Percentiles rank a stretch among this genome's conserved stretches.
Evolutionary conservation across 2,329 filamentous ascomycete genomes (phyloP).

Genomic region (Cladophialophora immunda): DNA sequence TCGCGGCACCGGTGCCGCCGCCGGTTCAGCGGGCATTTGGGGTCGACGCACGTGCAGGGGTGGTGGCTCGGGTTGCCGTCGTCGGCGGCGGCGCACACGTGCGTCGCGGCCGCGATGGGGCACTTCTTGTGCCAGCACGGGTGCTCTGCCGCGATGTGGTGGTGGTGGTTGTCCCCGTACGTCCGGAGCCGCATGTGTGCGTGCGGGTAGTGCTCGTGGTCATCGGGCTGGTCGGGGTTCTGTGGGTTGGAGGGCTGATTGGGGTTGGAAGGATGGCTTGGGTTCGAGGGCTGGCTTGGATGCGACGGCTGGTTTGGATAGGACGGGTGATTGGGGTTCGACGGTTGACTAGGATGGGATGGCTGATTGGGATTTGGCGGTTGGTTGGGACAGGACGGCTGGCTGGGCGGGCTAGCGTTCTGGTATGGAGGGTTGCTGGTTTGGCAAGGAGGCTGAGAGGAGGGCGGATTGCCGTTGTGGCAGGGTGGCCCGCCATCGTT

Average conservation of each 20-base stretch:
- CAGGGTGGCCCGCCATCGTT: neutral
- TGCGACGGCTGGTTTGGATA: neutral
- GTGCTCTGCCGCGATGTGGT: neutral
- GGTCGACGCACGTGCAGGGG: neutral
- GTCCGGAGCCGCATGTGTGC: slow-evolving; percentile 2
- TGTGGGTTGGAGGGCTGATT: neutral
- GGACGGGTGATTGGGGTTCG: neutral
- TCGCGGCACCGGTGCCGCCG: neutral
- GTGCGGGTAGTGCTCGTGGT: neutral
- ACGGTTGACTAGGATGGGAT: neutral
- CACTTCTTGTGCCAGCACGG: neutral
- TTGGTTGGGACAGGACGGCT: neutral
- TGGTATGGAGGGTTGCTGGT: too few relatives aligned
- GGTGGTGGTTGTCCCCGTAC: neutral
- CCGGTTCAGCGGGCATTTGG: neutral
- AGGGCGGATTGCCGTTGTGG: neutral
- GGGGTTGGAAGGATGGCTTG: neutral
- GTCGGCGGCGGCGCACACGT: neutral
- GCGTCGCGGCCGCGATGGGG: neutral
- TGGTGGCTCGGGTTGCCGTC: neutral
- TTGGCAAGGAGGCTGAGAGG: too few relatives aligned
- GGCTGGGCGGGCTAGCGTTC: neutral
- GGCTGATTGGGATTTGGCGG: neutral
- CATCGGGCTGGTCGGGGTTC: neutral
- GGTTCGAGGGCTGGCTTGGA: neutral